These are phyloP conservation scores for Chaetomium olivaceum DNA, from an alignment of 2,329 filamentous ascomycete species.

Conservation along the genomic window DNA sequence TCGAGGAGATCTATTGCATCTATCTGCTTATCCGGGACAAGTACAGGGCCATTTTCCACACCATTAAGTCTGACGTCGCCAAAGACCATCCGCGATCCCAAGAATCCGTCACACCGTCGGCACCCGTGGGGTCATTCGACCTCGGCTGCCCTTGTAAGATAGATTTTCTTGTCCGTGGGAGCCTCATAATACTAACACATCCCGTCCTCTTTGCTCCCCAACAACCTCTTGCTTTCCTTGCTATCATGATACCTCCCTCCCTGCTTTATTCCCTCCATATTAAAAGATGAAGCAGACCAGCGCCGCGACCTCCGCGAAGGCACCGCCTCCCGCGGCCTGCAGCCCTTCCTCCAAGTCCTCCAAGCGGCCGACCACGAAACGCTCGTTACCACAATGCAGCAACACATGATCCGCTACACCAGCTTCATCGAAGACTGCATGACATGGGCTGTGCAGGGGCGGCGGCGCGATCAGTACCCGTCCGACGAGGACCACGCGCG, in stretches of 20 bases:
- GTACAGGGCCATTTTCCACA: neutral
- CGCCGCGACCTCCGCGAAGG: neutral
- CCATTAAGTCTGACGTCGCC: neutral
- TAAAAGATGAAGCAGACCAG: neutral
- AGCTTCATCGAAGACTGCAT: constrained; percentile 4
- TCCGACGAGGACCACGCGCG: neutral
- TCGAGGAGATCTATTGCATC: constrained; percentile 11
- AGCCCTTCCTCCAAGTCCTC: neutral
- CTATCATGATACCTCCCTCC: neutral
- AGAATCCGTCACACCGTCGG: neutral
- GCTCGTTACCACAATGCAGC: neutral
- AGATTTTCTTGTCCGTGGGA: neutral
- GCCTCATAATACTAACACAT: neutral
- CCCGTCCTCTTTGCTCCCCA: too few relatives aligned
- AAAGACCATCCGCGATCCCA: neutral
- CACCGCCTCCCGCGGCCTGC: neutral
- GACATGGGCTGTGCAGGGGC: neutral
- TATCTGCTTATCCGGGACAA: neutral
- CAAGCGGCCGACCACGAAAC: neutral
- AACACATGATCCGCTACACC: neutral
- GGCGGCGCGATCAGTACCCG: neutral
- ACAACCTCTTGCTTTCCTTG: too few relatives aligned
- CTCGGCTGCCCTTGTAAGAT: neutral
- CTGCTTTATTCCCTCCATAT: neutral
- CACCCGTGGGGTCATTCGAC: neutral